These are phyloP conservation scores for Amoebophrya sp. DNA, from an alignment of 169 alveolate genomes.

Conservation along the genomic window DNA sequence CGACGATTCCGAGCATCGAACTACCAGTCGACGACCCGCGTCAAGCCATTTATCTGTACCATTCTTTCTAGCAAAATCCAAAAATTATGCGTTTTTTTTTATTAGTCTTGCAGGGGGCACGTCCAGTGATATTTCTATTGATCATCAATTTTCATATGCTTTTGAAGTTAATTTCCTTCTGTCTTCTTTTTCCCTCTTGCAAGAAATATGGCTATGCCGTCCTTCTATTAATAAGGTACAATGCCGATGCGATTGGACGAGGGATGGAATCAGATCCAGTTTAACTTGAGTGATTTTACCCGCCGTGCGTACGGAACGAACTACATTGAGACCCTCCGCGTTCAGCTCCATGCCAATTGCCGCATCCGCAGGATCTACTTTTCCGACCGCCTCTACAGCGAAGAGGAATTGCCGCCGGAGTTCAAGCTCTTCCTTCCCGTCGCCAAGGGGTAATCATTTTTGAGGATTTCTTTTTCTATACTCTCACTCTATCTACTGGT, in stretches of 20 bases:
- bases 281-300: constrained; percentile 90
- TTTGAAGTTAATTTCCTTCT: background rate
- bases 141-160: no score
- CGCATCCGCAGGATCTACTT: constrained; percentile 89
- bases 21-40: constrained; percentile 88
- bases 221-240: constrained; percentile 57
- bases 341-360: constrained; percentile 92
- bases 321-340: constrained; percentile 86
- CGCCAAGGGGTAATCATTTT: background rate
- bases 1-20: constrained; percentile 93
- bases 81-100: no score
- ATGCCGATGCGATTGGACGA: constrained; percentile 97
- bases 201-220: background rate
- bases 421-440: constrained; percentile 64
- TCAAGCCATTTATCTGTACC: constrained; percentile 85
- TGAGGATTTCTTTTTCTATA: no score
- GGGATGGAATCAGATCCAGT: constrained; percentile 93
- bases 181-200: background rate
- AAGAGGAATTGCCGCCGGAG: constrained; percentile 68
- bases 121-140: background rate
- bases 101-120: no score
- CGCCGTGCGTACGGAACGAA: constrained; percentile 94
- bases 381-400: constrained; percentile 82
- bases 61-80: background rate
- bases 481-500: no score